Conservation (phyloP, 2,329 filamentous ascomycete genomes). For the Fusarium pilosicola region DNA sequence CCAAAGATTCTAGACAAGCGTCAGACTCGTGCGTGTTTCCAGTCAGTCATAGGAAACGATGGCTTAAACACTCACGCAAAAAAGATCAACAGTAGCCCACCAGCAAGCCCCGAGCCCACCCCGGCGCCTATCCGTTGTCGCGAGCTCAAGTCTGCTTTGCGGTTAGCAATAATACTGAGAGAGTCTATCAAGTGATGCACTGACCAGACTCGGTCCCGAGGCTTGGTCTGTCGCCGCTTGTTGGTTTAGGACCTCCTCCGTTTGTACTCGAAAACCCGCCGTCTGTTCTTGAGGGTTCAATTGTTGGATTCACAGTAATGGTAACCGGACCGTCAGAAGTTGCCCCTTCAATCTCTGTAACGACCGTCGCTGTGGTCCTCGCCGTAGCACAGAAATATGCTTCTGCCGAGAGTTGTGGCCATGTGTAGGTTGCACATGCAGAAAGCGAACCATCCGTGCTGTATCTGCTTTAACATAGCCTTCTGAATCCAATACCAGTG, state of each 20-base stretch:
- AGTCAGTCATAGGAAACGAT: not conserved
- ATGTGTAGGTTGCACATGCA: slow-evolving; percentile 29
- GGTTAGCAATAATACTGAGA: not conserved
- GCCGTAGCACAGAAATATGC: slow-evolving; percentile 15
- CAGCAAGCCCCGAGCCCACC: slow-evolving; percentile 12
- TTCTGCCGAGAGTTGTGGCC: not conserved
- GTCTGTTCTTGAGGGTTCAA: not conserved
- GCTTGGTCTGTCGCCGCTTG: not conserved
- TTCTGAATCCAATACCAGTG: not conserved
- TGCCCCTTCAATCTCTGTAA: not conserved
- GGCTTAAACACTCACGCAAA: slow-evolving; percentile 10
- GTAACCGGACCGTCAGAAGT: not conserved
- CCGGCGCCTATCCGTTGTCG: slow-evolving; percentile 21
- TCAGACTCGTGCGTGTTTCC: not conserved
- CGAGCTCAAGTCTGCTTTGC: not conserved
- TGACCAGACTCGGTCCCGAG: slow-evolving; percentile 19
- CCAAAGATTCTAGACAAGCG: slow-evolving; percentile 7
- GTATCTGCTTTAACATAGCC: not conserved
- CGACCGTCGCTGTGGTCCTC: slow-evolving; percentile 4
- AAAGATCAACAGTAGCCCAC: slow-evolving; percentile 21
- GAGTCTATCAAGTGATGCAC: not conserved
- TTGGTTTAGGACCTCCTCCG: not conserved
- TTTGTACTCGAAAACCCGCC: not conserved
- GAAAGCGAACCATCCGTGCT: slow-evolving; percentile 10
- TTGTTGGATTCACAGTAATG: not conserved